These are phyloP conservation scores for Phytopythium sindhum DNA, from an alignment of 352 stramenopile species.

Conservation along the genomic window DNA sequence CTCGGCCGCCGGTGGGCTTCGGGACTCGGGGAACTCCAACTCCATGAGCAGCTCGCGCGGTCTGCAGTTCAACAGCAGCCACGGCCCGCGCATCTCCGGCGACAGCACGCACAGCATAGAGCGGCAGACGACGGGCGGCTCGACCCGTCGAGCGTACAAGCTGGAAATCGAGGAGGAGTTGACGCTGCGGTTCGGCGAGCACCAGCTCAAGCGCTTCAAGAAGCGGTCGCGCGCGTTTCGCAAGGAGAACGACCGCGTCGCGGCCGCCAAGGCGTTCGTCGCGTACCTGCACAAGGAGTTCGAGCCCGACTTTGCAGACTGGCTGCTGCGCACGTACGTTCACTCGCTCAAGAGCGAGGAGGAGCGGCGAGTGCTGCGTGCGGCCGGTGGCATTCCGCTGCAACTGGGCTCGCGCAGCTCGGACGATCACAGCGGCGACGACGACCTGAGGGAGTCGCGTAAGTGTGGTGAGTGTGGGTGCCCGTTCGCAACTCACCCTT, in stretches of 20 bases:
- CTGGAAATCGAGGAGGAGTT: slow-evolving; percentile 73
- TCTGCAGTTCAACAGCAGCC: slow-evolving; percentile 13
- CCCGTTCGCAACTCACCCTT: background rate
- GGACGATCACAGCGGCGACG: slow-evolving; percentile 12
- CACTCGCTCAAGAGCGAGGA: slow-evolving; percentile 55
- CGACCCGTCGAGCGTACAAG: slow-evolving; percentile 39
- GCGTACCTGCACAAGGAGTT: slow-evolving; percentile 51
- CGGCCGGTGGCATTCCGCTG: slow-evolving; percentile 24
- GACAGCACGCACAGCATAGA: slow-evolving; percentile 10
- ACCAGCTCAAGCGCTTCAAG: slow-evolving; percentile 64
- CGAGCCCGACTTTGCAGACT: slow-evolving; percentile 48
- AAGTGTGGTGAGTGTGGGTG: slow-evolving; percentile 34
- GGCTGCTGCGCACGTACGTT: slow-evolving; percentile 51
- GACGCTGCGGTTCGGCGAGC: slow-evolving; percentile 36
- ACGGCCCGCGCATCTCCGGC: slow-evolving; percentile 13
- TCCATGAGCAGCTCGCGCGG: slow-evolving; percentile 10
- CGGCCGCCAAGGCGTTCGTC: slow-evolving; percentile 43
- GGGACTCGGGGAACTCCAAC: slow-evolving; percentile 26
- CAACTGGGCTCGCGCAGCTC: slow-evolving; percentile 6
- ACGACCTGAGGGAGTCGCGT: slow-evolving; percentile 18
- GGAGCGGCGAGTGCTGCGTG: slow-evolving; percentile 41
- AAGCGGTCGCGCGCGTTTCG: slow-evolving; percentile 63
- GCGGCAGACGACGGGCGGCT: slow-evolving; percentile 12
- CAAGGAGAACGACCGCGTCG: slow-evolving; percentile 62
- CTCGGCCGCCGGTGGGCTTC: slow-evolving; percentile 16